Evolutionary conservation across 2,329 filamentous ascomycete species (phyloP), one percentile per base, ranked within the genome.

Genomic region (Ophiocordyceps robertsii): DNA sequence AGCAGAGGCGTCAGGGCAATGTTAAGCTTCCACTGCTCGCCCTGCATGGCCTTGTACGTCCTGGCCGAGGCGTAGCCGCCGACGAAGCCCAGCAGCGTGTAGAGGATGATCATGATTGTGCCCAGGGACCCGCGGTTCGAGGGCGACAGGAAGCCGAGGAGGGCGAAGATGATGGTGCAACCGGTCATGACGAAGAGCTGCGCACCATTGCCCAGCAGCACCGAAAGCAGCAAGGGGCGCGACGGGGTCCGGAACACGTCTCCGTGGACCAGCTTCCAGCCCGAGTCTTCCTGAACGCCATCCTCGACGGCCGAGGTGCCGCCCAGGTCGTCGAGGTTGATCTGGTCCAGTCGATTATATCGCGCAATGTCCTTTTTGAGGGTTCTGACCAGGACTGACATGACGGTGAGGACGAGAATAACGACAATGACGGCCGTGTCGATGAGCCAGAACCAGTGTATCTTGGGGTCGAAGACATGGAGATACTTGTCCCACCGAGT

Each of bases 401-500:
- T 82, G 49, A 98, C 92, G 53, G 92, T 95, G 38, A 88, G 77
- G 31, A 90, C 81, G 35, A 96, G 71, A 63, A 96, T 92, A 39
- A 95, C 74, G 40, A 98, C 89, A 47, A 98, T 94, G 37, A 96
- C 80, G 40, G 92, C 85, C 31, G 89, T 95, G 64, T 95, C 95
- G 65, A 96, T 84, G 40, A 98, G 78, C 46, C 89, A 95, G 68
- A 96, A 95, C 92, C 92, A 98, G 63, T 98, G 92, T 53, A 98
- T 96, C 69, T 92, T 93, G 41, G 92, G 89, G 61, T 96, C 89
- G 57, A 89, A 93, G 29, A 98, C 90, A 56, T 96, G 90, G 31
- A 98, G 73, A 59, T 96, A 96, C 65, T 95, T 96, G 70, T 98
- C 92, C 92, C 92, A 98, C 49, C 92, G 78, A 12, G 92, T 98